These are phyloP conservation scores for Euptelea pleiosperma DNA, from an alignment of 164 flowering plant species.

Conservation along the genomic window DNA sequence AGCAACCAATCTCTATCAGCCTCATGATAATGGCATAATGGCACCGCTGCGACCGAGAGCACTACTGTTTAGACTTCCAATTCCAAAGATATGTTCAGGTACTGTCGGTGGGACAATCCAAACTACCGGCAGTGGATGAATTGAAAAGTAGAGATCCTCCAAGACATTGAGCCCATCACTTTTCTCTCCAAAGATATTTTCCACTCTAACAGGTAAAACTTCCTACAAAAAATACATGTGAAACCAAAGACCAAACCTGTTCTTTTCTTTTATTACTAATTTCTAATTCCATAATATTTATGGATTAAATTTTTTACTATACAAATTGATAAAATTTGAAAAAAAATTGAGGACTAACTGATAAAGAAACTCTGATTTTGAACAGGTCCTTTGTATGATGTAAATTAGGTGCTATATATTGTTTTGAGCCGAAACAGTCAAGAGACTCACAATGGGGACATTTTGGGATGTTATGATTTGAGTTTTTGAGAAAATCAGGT, in stretches of 20 bases:
- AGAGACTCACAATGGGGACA: slow-evolving; percentile 7
- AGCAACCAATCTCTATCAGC: slow-evolving; percentile 17
- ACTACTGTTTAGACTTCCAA: slow-evolving; percentile 8
- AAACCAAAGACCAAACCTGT: too few relatives aligned
- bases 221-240: not conserved
- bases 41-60: slow-evolving; percentile 5
- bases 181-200: slow-evolving; percentile 62
- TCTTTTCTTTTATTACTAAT: too few relatives aligned
- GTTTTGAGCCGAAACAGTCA: not conserved
- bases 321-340: too few relatives aligned
- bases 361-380: too few relatives aligned
- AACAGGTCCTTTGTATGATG: too few relatives aligned
- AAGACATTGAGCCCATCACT: slow-evolving; percentile 53
- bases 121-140: slow-evolving; percentile 62
- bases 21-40: not conserved
- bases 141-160: slow-evolving; percentile 56
- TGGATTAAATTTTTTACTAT: too few relatives aligned
- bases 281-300: too few relatives aligned
- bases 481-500: not conserved
- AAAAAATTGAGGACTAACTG: too few relatives aligned
- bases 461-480: slow-evolving; percentile 4
- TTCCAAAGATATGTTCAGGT: slow-evolving; percentile 16
- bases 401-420: too few relatives aligned
- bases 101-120: slow-evolving; percentile 36
- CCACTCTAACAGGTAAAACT: slow-evolving; percentile 68